A percentile compares a stretch with the other conserved stretches of the same genome.
These are phyloP conservation scores for Graphiopsis chlorocephala DNA, from an alignment of 2,329 filamentous ascomycete species.

Conservation along the genomic window DNA sequence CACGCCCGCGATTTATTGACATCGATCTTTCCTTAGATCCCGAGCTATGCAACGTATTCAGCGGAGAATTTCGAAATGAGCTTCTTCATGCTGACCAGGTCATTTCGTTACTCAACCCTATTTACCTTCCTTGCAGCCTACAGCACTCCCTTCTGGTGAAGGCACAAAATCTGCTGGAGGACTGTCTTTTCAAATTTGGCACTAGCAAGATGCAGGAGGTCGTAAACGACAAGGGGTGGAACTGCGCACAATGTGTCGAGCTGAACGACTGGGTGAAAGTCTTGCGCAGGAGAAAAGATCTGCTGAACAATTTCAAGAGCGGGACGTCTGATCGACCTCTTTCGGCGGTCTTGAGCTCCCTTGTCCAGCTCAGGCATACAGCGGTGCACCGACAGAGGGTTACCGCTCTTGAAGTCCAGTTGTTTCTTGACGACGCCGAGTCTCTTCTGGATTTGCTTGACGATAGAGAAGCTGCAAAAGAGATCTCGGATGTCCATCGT, in stretches of 20 bases:
- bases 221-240: not conserved
- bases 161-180: not conserved
- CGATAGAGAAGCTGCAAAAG: not conserved
- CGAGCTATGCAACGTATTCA: not conserved
- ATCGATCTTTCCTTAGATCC: not conserved
- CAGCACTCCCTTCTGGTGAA: not conserved
- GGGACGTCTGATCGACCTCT: not conserved
- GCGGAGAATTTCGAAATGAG: not conserved
- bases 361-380: not conserved
- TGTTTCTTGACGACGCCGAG: not conserved
- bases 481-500: not conserved
- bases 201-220: not conserved
- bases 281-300: not conserved
- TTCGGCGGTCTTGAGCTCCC: not conserved
- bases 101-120: not conserved
- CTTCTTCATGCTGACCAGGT: not conserved
- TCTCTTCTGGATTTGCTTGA: not conserved
- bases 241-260: conserved; percentile 4
- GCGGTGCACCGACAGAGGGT: not conserved
- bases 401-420: not conserved
- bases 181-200: not conserved
- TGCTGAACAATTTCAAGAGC: not conserved
- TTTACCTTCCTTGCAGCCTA: conserved; percentile 1
- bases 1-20: not conserved
- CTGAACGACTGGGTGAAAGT: conserved; percentile 3